These are phyloP conservation scores for Xylaria multiplex DNA, from an alignment of 2,329 filamentous ascomycete genomes.

Conservation along the genomic window DNA sequence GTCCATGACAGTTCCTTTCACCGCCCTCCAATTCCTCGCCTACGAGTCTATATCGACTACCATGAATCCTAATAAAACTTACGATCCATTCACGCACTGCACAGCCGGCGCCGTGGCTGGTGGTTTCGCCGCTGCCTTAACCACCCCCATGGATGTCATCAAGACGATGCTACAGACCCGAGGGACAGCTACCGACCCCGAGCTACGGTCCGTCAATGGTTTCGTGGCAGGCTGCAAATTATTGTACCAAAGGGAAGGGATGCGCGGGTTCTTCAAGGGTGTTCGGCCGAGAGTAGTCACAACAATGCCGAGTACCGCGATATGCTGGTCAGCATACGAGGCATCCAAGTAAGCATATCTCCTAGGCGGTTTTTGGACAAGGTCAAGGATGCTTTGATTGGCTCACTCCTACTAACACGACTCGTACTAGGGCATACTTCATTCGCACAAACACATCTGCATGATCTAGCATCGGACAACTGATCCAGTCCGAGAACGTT, in stretches of 20 bases:
- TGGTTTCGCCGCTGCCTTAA: constrained; percentile 91
- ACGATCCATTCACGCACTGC: constrained; percentile 95
- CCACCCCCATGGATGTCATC: constrained; percentile 96
- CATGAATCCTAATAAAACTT: constrained; percentile 86
- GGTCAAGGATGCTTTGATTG: constrained; percentile 6
- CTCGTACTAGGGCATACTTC: constrained; percentile 47
- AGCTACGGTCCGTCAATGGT: constrained; percentile 86
- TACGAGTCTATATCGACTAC: constrained; percentile 96
- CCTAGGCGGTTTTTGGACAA: background rate
- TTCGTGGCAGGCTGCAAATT: constrained; percentile 82
- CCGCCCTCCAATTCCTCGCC: constrained; percentile 94
- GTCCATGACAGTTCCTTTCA: constrained; percentile 98
- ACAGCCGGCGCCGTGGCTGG: constrained; percentile 91
- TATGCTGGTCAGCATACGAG: constrained; percentile 89
- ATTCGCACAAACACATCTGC: constrained; percentile 47
- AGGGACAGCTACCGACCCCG: constrained; percentile 81
- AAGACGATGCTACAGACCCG: constrained; percentile 97
- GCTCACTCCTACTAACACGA: constrained; percentile 32
- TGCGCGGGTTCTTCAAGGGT: constrained; percentile 90
- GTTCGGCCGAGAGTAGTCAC: constrained; percentile 91
- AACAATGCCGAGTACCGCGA: constrained; percentile 99
- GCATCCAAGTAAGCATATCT: constrained; percentile 69
- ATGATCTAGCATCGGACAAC: constrained; percentile 33
- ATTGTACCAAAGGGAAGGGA: constrained; percentile 84
- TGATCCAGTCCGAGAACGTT: constrained; percentile 5